A percentile compares a stretch with the other conserved stretches of the same genome.
These are phyloP conservation scores for Cystobasidium tubakii DNA, from an alignment of 768 basidiomycete species.

Conservation along the genomic window DNA sequence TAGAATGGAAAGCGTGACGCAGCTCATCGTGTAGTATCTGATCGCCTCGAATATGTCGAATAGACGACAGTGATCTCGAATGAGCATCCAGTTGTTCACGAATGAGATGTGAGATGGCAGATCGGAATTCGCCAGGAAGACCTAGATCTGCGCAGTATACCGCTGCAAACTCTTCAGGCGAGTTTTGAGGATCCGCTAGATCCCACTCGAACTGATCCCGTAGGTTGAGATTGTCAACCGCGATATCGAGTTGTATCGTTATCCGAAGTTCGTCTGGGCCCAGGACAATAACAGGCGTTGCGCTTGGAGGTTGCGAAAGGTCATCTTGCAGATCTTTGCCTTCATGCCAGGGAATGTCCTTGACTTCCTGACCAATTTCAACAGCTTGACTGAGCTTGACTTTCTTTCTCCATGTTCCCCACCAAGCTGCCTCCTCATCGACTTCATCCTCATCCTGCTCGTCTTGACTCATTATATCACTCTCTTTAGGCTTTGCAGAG, in stretches of 20 bases:
- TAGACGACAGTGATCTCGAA: conserved; percentile 82
- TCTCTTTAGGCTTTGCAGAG: conserved; percentile 40
- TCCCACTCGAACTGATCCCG: conserved; percentile 99
- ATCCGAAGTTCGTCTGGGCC: conserved; percentile 84
- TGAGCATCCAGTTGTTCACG: conserved; percentile 89
- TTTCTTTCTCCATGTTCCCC: conserved; percentile 55
- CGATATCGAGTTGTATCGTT: conserved; percentile 91
- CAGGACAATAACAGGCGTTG: neutral
- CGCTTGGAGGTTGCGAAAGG: neutral
- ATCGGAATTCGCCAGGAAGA: conserved; percentile 87
- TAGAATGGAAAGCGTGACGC: conserved; percentile 77
- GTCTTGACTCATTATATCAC: neutral
- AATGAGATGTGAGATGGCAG: conserved; percentile 89
- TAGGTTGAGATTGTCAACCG: conserved; percentile 83
- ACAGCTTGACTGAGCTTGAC: conserved; percentile 55
- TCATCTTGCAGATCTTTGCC: neutral
- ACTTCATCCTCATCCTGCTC: conserved; percentile 8
- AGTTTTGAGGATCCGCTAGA: conserved; percentile 67
- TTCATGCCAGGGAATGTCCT: neutral
- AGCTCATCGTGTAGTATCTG: conserved; percentile 82
- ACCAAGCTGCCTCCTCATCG: conserved; percentile 19
- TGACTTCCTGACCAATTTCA: neutral
- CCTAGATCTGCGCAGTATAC: conserved; percentile 81
- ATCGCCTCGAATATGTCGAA: conserved; percentile 77
- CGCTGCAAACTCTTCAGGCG: conserved; percentile 88